Conservation (phyloP, 169 alveolate species). For the Plasmodium yoelii region DNA sequence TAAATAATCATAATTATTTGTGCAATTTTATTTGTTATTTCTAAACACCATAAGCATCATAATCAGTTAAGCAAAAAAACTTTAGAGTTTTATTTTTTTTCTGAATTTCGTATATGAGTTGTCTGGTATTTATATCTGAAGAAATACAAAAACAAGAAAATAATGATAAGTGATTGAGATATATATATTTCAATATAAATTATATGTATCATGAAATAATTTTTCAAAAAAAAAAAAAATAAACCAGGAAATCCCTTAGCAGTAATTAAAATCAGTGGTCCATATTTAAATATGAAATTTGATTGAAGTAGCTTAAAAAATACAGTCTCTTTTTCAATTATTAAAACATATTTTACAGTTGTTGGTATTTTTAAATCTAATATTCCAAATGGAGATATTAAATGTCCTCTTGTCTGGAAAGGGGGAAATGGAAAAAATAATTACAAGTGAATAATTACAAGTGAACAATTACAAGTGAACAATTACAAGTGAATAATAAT, state of each 20-base stretch:
- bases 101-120: conserved; percentile 42
- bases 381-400: conserved; percentile 75
- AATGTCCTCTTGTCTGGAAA: conserved; percentile 68
- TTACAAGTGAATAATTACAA: neutral
- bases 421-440: neutral
- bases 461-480: no score
- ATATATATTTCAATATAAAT: no score
- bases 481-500: neutral
- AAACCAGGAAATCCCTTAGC: conserved; percentile 76
- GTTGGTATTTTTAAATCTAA: conserved; percentile 64
- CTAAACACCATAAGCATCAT: conserved; percentile 73
- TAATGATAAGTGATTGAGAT: no score
- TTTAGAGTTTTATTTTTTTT: conserved; percentile 23
- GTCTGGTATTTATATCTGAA: conserved; percentile 68
- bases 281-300: conserved; percentile 59
- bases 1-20: neutral
- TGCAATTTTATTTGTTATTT: neutral
- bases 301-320: conserved; percentile 75
- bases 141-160: neutral
- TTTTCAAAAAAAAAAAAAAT: no score
- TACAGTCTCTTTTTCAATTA: conserved; percentile 80
- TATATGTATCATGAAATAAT: no score
- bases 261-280: conserved; percentile 54
- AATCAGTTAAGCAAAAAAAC: conserved; percentile 66
- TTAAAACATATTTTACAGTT: conserved; percentile 71